Base-by-base conservation (phyloP, 2,329 filamentous ascomycete genomes). In the Elsinoe necatrix region DNA sequence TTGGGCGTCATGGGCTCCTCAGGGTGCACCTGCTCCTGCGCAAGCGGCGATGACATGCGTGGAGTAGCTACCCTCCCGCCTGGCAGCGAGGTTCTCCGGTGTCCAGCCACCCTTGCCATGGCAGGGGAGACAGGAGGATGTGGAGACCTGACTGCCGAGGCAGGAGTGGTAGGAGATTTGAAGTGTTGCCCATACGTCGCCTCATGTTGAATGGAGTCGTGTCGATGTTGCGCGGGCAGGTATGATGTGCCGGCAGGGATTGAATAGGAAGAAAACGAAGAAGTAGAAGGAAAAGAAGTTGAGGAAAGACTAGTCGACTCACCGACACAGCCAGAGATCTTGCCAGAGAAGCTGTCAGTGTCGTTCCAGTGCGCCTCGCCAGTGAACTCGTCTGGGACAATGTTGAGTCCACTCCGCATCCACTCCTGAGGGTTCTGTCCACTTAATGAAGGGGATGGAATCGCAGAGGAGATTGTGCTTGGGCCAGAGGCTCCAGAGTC, bases 401-500 rank as follows among this genome's bases (percentile, higher is more conserved):
- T 86, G 65, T 76, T 73, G 27, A 84, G 84, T 62, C 79, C 81
- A 56, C 78, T 78, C 54, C 79, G 63, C 75, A 74, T 59, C 80
- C 80, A 57, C 71, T 83, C 58, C 81, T 85, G 21, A 76, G 77
- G 59, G 78, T 82, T 59, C 78, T 89, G 60, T 79, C 76, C 66
- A 77, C 82, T 54, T 78, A 85, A 27, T 77, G 80, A 73, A 25
- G 77, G 77, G 4, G 77, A 80, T 42, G 73, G 75, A 61, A 75
- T 73, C 14, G 73, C 68, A 9, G 77, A 79, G 3, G 77, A 79
- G 9, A 77, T 73, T 14, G 71, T 70, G 62, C 72, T 74, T 45
- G 68, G 69, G 8, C 72, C 71, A 16, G 76, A 79, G 45, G 75
- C 74, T 56, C 74, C 75, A 27, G 77, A 79, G 62, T 78, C 75